Evolutionary conservation across 225 moss, liverwort and hornwort genomes (phyloP).

Genomic region (Marchantia polymorpha): DNA sequence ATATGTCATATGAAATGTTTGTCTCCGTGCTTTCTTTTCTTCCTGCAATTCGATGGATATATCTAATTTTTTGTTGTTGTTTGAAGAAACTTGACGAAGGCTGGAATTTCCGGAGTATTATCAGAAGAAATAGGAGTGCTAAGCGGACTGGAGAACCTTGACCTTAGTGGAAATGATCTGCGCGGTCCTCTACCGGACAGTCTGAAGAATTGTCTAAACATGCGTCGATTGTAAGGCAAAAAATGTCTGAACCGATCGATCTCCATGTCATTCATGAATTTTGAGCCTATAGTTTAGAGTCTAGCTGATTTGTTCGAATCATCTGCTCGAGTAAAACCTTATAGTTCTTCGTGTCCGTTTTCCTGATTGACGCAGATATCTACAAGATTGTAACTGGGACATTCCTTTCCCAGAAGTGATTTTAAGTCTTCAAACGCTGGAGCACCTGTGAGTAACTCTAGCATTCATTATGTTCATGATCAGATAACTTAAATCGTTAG

Average conservation of each 20-base stretch:
- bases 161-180: not conserved
- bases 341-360: not conserved
- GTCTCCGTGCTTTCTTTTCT: too few relatives aligned
- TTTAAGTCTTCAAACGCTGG: slow-evolving; percentile 9
- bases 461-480: not conserved
- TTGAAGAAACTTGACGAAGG: not conserved
- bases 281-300: not conserved
- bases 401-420: slow-evolving; percentile 22
- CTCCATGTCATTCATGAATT: not conserved
- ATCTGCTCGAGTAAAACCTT: not conserved
- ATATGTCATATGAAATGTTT: too few relatives aligned
- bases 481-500: not conserved
- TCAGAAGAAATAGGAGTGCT: slow-evolving; percentile 6
- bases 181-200: slow-evolving; percentile 1
- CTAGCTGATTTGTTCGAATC: not conserved
- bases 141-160: not conserved
- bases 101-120: not conserved
- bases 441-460: slow-evolving; percentile 20
- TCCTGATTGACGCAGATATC: slow-evolving; percentile 19
- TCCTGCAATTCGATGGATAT: not conserved
- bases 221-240: slow-evolving; percentile 12
- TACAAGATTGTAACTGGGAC: slow-evolving; percentile 8
- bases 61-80: too few relatives aligned
- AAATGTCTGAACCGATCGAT: not conserved
- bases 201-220: not conserved